Evolutionary conservation across 306 rosid species (phyloP), one percentile per base, ranked within the genome.

Genomic region (Pterocarpus santalinus): DNA sequence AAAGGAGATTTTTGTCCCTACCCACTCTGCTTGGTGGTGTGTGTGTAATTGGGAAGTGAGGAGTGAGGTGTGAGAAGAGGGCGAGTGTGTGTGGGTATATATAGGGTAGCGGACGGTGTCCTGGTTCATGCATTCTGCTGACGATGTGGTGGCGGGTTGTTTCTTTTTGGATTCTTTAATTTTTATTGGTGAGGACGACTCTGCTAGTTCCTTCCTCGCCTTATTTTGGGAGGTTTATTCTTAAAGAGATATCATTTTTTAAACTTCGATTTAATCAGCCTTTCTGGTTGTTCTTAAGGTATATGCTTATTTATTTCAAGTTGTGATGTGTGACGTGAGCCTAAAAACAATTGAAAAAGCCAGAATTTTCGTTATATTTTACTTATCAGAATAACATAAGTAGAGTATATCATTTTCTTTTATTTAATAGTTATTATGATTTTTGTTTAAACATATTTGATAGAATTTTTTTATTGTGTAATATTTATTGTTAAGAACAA

Each of bases 41-140:
- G 58, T 12, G 34, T 2, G 30, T 46, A 49, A 44, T 47, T 6
- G 53, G 81, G 5, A 75, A 67, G 87, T 79, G 85, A 53, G 79
- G 83, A 82, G 82, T 79, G 72, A 8, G 77, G 55, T 14, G 67
- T 15, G 73, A 68, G 52, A 7, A 51, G 41, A 4, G 65, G 2
- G 1, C 51, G 13, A 32, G 69, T 57, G 73, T n/a, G 69, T 7
- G 2, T 14, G 22, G 66, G 0, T 74, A 68, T 86, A 3, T 84
- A 86, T 74, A 82, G 52, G 57, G 56, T 1, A 16, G 4, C 30
- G 2, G 5, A 22, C 2, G 43, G 55, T 41, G 81, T 0, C 13
- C 4, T 0, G 79, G 9, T 82, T 9, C 88, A 85, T 82, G 84
- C 5, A 85, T 35, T 52, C 1, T 11, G 56, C 11, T 14, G 13